Conservation (phyloP, 2,329 filamentous ascomycete species). For the Clarireedia sp. region DNA sequence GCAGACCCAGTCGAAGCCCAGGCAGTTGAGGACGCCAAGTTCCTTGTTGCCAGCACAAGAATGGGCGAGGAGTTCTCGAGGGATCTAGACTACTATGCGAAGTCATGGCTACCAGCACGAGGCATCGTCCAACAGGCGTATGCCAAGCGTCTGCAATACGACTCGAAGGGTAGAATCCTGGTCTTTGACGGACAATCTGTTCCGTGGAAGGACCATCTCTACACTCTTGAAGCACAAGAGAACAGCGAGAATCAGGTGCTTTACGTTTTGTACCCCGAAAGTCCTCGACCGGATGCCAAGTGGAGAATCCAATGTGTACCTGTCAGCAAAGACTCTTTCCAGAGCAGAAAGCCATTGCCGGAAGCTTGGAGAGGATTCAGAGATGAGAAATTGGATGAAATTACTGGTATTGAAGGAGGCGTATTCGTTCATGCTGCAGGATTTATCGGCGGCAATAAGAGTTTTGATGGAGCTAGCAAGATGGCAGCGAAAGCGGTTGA, state of each 20-base stretch:
- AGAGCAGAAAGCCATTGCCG: constrained; percentile 84
- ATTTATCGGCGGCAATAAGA: constrained; percentile 94
- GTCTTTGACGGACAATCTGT: constrained; percentile 70
- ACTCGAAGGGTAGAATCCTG: constrained; percentile 70
- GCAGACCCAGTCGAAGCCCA: constrained; percentile 52
- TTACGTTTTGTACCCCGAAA: constrained; percentile 90
- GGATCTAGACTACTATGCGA: constrained; percentile 67
- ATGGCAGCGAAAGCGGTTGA: constrained; percentile 75
- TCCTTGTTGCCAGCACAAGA: constrained; percentile 66
- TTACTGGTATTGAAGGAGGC: constrained; percentile 61
- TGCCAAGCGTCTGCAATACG: constrained; percentile 55
- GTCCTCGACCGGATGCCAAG: constrained; percentile 63
- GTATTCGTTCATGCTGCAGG: constrained; percentile 92
- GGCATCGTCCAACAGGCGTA: constrained; percentile 72
- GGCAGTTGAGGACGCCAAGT: constrained; percentile 71
- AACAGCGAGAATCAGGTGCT: constrained; percentile 51
- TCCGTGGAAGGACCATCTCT: constrained; percentile 96
- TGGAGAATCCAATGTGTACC: constrained; percentile 96
- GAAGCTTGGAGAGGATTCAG: constrained; percentile 87
- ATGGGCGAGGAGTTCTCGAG: constrained; percentile 85
- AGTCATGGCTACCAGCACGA: constrained; percentile 81
- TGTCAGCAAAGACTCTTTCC: constrained; percentile 74
- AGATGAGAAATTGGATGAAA: constrained; percentile 72
- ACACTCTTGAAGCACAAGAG: constrained; percentile 66
- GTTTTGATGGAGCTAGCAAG: constrained; percentile 74